Percentiles rank a stretch among this genome's conserved stretches.
These are phyloP conservation scores for Pugionium cornutum DNA, from an alignment of 345 rosid species.

Conservation along the genomic window DNA sequence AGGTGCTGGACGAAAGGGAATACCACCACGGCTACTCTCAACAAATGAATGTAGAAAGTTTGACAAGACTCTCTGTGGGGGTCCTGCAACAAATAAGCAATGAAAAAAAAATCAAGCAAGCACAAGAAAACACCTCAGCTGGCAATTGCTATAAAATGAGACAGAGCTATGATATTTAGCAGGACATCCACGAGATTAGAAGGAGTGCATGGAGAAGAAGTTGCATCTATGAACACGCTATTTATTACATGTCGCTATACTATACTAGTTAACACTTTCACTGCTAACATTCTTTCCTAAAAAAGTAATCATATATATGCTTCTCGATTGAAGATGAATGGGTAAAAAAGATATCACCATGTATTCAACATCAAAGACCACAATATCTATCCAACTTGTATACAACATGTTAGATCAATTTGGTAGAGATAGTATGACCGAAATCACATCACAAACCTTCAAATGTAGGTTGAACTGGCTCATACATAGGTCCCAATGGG, in stretches of 20 bases:
- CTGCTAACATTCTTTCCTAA: constrained; percentile 4
- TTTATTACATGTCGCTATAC: constrained; percentile 2
- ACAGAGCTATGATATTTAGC: not conserved
- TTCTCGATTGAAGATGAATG: constrained; percentile 9
- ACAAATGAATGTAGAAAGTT: constrained; percentile 89
- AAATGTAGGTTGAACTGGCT: constrained; percentile 56
- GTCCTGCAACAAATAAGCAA: constrained; percentile 56
- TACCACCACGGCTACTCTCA: constrained; percentile 79
- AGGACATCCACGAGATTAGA: constrained; percentile 1
- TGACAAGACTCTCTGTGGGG: constrained; percentile 90
- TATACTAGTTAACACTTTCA: constrained; percentile 12
- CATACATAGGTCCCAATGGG: constrained; percentile 47
- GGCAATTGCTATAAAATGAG: constrained; percentile 6
- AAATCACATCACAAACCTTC: constrained; percentile 55
- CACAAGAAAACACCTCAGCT: not conserved
- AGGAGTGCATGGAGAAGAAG: constrained; percentile 1
- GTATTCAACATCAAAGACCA: constrained; percentile 5
- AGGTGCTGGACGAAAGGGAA: constrained; percentile 83
- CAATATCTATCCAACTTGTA: not conserved
- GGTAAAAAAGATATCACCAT: constrained; percentile 5
- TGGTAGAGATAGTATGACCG: constrained; percentile 1
- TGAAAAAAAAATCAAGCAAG: constrained; percentile 25
- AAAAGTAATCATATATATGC: not conserved
- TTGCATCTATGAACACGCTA: not conserved
- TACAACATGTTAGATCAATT: not conserved